These are phyloP conservation scores for Zalaria obscura DNA, from an alignment of 2,329 filamentous ascomycete species.

Conservation along the genomic window DNA sequence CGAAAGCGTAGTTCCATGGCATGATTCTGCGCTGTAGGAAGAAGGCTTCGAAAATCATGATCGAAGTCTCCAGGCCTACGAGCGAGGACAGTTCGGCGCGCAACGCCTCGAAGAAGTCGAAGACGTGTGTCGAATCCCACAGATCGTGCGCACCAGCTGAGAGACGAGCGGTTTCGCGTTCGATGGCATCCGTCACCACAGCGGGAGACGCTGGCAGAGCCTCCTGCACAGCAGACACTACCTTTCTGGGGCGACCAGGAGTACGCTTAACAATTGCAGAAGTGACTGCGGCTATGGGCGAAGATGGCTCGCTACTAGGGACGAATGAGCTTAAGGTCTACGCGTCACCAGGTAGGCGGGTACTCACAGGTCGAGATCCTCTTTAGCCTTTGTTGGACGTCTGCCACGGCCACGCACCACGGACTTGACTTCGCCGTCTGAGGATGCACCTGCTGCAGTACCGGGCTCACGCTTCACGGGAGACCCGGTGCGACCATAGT, in stretches of 20 bases:
- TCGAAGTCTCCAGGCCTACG: slow-evolving; percentile 52
- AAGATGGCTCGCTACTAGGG: not conserved
- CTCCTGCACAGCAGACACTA: slow-evolving; percentile 8
- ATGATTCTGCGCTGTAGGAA: slow-evolving; percentile 58
- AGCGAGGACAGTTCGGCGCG: slow-evolving; percentile 62
- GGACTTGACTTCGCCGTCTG: slow-evolving; percentile 15
- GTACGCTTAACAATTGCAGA: slow-evolving; percentile 8
- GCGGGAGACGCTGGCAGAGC: slow-evolving; percentile 68
- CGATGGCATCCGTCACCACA: slow-evolving; percentile 61
- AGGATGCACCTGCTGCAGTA: slow-evolving; percentile 9
- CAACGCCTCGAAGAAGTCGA: slow-evolving; percentile 48
- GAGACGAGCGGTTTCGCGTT: slow-evolving; percentile 52
- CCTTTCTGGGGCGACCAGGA: slow-evolving; percentile 8
- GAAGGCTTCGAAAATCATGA: slow-evolving; percentile 55
- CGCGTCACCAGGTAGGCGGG: not conserved
- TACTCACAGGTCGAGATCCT: slow-evolving; percentile 16
- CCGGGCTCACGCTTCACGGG: slow-evolving; percentile 30
- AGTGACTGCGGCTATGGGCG: not conserved
- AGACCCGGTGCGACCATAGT: slow-evolving; percentile 56
- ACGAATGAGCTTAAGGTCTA: not conserved
- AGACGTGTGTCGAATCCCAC: slow-evolving; percentile 52
- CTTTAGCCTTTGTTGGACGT: slow-evolving; percentile 19
- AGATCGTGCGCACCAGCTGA: slow-evolving; percentile 50
- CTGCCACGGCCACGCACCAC: slow-evolving; percentile 13
- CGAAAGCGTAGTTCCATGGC: slow-evolving; percentile 57